Base-by-base conservation (phyloP, 2,329 filamentous ascomycete genomes). In the Paraconiothyrium brasiliense region DNA sequence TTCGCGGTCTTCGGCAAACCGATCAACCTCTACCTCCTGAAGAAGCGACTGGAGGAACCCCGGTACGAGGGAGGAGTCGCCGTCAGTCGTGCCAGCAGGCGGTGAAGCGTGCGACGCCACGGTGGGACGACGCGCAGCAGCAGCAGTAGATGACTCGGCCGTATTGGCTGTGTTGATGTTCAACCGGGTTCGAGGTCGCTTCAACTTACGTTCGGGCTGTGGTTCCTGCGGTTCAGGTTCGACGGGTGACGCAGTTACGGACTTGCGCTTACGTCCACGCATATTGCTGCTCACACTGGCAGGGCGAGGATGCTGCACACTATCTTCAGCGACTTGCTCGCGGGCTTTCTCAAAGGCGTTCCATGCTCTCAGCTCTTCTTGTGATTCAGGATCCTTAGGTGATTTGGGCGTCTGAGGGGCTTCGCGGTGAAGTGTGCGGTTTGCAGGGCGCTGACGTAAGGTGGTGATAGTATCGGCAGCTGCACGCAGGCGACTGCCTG, bases 21-120 rank as follows among this genome's bases (percentile, higher is more conserved):
- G 71, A 54, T 77, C 73, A 9, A 78, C 84, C 73, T 97, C 93
- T 1, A 98, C 92, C 77, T 98, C 94, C 75, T 92, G 93, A 54
- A 98, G 82, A 7, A 98, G 83, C 0, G 93, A 94, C 27, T 93
- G 92, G 8, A 98, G 84, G 74, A 98, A 94, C 6, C 92, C 94
- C 8, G 93, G 92, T 32, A 83, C 85, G 43, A 82, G 77, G 32
- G 68, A 69, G 65, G 62, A 82, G 43, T 62, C 67, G 16, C 65
- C 41, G 58, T 63, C 51, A 54, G 64, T 60, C 66, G 68, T n/a
- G 63, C 46, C 65, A 59, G 62, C 69, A 9, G 66, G 63, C 14
- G 68, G 76, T 57, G 69, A 67, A 73, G 76, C 57, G 69, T 70
- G 72, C 65, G 70, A 73, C 59, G 46, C 67, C 39, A 56, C 52